Conservation (phyloP, 2,329 filamentous ascomycete genomes). For the Sporothrix mexicana region DNA sequence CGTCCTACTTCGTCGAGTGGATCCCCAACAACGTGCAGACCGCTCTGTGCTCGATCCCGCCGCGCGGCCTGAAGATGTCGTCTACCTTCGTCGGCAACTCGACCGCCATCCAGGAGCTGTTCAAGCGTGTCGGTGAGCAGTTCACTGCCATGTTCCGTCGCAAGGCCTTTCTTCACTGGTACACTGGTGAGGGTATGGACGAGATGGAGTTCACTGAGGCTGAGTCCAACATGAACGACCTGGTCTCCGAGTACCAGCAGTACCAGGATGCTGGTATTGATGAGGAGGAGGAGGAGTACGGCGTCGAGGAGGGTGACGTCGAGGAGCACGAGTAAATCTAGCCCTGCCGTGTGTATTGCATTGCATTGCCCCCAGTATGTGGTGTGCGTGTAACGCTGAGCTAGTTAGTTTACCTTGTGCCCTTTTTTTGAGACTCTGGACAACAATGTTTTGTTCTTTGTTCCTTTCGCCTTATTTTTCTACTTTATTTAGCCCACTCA, state of each 20-base stretch:
- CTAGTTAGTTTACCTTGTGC: neutral
- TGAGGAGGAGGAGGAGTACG: conserved; percentile 95
- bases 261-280: conserved; percentile 99
- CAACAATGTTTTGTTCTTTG: conserved; percentile 13
- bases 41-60: conserved; percentile 97
- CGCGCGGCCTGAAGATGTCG: conserved; percentile 97
- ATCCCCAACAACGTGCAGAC: conserved; percentile 99
- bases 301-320: conserved; percentile 81
- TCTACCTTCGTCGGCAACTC: conserved; percentile 99
- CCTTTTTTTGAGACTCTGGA: neutral
- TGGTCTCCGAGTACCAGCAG: conserved; percentile 99
- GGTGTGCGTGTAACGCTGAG: neutral
- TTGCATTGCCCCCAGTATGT: neutral
- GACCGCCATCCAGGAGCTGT: conserved; percentile 99
- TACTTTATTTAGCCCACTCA: conserved; percentile 34
- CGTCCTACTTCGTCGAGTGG: conserved; percentile 99
- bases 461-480: conserved; percentile 29
- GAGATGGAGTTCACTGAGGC: conserved; percentile 99
- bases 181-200: conserved; percentile 99
- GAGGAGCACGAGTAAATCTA: conserved; percentile 55
- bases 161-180: conserved; percentile 99
- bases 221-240: conserved; percentile 99
- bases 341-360: neutral
- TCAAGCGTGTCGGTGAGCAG: conserved; percentile 99
- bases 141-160: conserved; percentile 99